phyloP scores from a whole-genome alignment of 169 alveolate species.

The Cryptosporidium sp. region DNA sequence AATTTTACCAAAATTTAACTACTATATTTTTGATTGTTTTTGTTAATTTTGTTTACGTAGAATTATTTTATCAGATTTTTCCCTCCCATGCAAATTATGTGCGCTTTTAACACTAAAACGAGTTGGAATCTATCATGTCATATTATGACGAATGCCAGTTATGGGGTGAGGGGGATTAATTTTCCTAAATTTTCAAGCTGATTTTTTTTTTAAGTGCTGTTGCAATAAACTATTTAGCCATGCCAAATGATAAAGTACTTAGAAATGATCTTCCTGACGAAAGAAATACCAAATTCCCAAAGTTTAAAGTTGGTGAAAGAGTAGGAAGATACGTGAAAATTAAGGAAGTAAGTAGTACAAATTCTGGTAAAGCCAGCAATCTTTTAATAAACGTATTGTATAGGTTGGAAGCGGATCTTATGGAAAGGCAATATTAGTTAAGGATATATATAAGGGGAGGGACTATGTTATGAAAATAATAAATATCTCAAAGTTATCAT shows the following conservation, averaged over 20 bases:
- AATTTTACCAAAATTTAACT: neutral
- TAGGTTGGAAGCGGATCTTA: conserved; percentile 75
- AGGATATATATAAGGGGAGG: conserved; percentile 74
- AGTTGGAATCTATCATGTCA: conserved; percentile 40
- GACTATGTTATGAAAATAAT: conserved; percentile 83
- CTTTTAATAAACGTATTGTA: neutral
- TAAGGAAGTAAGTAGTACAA: conserved; percentile 32
- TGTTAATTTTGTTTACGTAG: neutral
- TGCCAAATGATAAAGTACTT: conserved; percentile 14
- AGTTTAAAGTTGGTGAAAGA: conserved; percentile 54
- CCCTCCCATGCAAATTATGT: neutral
- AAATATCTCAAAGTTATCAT: conserved; percentile 76
- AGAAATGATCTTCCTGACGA: conserved; percentile 10
- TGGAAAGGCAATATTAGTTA: conserved; percentile 67
- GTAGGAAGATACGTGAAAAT: conserved; percentile 55
- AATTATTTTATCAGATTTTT: neutral
- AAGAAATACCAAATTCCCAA: conserved; percentile 3
- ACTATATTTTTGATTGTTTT: neutral
- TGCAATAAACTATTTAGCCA: conserved; percentile 5
- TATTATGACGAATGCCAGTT: neutral
- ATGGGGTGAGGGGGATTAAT: conserved; percentile 19
- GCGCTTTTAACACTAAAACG: conserved; percentile 44
- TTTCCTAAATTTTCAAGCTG: neutral
- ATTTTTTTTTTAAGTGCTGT: neutral
- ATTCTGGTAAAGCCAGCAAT: neutral